These are phyloP conservation scores for Exophiala alcalophila DNA, from an alignment of 2,329 filamentous ascomycete genomes.

Conservation along the genomic window DNA sequence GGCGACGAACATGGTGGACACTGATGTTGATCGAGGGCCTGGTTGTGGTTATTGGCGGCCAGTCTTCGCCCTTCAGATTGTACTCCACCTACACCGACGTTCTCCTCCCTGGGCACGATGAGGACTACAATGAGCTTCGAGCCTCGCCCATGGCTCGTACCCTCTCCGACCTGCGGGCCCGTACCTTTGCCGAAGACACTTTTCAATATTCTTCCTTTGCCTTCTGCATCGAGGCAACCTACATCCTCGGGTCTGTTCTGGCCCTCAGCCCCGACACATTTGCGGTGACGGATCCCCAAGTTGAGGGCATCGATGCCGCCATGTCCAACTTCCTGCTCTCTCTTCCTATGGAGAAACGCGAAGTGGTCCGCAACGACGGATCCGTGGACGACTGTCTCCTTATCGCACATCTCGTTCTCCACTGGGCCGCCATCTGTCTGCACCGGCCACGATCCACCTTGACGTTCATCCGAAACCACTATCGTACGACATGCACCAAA, in stretches of 20 bases:
- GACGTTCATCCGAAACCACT: conserved; percentile 54
- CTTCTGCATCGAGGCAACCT: conserved; percentile 77
- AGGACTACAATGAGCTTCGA: conserved; percentile 55
- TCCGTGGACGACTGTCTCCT: conserved; percentile 65
- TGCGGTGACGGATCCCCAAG: conserved; percentile 41
- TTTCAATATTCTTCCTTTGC: conserved; percentile 77
- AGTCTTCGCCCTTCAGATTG: conserved; percentile 43
- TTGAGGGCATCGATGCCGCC: conserved; percentile 57
- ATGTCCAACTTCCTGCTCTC: conserved; percentile 76
- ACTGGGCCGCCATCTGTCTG: conserved; percentile 63
- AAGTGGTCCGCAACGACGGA: conserved; percentile 66
- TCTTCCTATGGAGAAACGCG: conserved; percentile 67
- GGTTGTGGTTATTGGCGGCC: conserved; percentile 64
- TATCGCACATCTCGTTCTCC: conserved; percentile 39
- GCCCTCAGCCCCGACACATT: conserved; percentile 34
- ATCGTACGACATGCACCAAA: conserved; percentile 67
- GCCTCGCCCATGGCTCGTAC: conserved; percentile 58
- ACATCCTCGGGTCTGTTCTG: conserved; percentile 75
- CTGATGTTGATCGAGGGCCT: conserved; percentile 78
- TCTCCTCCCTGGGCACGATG: conserved; percentile 76
- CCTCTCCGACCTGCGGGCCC: conserved; percentile 57
- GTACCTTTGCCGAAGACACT: conserved; percentile 69
- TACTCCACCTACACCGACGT: conserved; percentile 70
- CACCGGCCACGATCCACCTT: conserved; percentile 78
- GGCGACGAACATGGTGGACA: conserved; percentile 90